Percentiles rank a stretch among this genome's conserved stretches.
Evolutionary conservation across 2,329 filamentous ascomycete species (phyloP).

Genomic region (Didymella sp.): DNA sequence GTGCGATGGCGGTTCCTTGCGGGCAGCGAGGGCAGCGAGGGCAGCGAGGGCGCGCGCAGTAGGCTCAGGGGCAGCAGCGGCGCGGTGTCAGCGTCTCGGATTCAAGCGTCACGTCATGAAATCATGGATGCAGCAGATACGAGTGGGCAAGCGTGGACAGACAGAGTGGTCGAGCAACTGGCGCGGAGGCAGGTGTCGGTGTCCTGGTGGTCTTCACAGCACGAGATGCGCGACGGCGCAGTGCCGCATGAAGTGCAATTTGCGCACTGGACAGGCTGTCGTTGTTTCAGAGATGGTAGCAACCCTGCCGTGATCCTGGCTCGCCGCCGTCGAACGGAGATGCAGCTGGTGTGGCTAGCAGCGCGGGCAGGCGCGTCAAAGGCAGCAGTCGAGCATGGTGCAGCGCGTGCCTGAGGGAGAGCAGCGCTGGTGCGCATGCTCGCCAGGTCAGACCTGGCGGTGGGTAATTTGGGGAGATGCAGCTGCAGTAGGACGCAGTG

Average conservation of each 20-base stretch:
- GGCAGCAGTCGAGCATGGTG: conserved; percentile 1
- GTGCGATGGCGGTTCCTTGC: conserved; percentile 8
- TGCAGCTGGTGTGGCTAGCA: conserved; percentile 6
- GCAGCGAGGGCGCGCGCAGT: background rate
- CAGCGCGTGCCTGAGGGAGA: conserved; percentile 13
- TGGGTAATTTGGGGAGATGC: conserved; percentile 10
- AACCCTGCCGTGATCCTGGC: conserved; percentile 10
- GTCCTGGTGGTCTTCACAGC: conserved; percentile 8
- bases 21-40: background rate
- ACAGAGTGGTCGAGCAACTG: background rate
- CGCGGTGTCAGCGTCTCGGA: background rate
- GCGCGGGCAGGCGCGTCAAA: conserved; percentile 7
- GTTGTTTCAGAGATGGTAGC: conserved; percentile 16
- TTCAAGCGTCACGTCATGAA: conserved; percentile 16
- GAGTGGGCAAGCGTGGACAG: conserved; percentile 2
- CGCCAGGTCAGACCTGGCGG: conserved; percentile 15
- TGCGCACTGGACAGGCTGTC: conserved; percentile 20
- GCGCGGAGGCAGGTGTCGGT: background rate
- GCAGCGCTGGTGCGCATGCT: conserved; percentile 7
- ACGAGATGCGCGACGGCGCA: background rate
- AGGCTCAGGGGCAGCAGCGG: conserved; percentile 11
- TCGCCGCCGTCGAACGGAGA: conserved; percentile 7
- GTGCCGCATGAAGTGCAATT: conserved; percentile 18
- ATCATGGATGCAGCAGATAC: conserved; percentile 16
- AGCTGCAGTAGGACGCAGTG: conserved; percentile 1